These are phyloP conservation scores for Cochlearia excelsa DNA, from an alignment of 345 rosid genomes.

Conservation along the genomic window DNA sequence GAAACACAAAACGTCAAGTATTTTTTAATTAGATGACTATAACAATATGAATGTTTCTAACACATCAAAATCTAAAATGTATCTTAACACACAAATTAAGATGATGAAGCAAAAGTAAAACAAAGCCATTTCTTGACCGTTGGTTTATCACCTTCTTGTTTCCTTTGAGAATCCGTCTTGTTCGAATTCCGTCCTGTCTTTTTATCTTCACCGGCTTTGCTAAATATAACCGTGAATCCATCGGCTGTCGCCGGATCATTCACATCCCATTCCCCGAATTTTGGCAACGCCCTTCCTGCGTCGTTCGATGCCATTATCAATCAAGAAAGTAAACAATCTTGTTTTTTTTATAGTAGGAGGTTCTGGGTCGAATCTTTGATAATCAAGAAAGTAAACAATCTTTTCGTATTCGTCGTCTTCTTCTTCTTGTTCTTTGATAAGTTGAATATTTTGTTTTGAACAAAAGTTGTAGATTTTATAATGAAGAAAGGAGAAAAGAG, in stretches of 20 bases:
- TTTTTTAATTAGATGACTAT: constrained; percentile 1
- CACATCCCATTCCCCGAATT: constrained; percentile 52
- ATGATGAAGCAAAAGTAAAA: constrained; percentile 33
- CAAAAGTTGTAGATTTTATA: constrained; percentile 23
- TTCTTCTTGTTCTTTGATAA: constrained; percentile 1
- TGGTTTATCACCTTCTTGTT: constrained; percentile 32
- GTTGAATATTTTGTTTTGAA: constrained; percentile 1
- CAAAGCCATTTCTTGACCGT: constrained; percentile 44
- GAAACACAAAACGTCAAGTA: not conserved
- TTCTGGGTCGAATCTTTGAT: not conserved
- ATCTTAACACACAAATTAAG: not conserved
- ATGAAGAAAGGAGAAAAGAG: constrained; percentile 6
- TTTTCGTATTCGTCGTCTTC: not conserved
- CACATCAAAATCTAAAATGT: constrained; percentile 14
- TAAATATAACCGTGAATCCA: constrained; percentile 44
- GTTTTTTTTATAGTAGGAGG: too few species aligned
- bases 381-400: not conserved
- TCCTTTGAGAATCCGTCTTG: constrained; percentile 32
- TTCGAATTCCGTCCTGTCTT: constrained; percentile 34
- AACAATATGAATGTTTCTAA: not conserved
- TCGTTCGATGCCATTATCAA: constrained; percentile 31
- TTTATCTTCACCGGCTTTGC: constrained; percentile 47
- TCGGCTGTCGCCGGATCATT: constrained; percentile 48
- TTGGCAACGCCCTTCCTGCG: constrained; percentile 38
- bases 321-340: constrained; percentile 25